Percentiles rank a stretch among this genome's conserved stretches.
phyloP scores from a whole-genome alignment of 305 asterid genomes.

The Fraxinus angustifolia region DNA sequence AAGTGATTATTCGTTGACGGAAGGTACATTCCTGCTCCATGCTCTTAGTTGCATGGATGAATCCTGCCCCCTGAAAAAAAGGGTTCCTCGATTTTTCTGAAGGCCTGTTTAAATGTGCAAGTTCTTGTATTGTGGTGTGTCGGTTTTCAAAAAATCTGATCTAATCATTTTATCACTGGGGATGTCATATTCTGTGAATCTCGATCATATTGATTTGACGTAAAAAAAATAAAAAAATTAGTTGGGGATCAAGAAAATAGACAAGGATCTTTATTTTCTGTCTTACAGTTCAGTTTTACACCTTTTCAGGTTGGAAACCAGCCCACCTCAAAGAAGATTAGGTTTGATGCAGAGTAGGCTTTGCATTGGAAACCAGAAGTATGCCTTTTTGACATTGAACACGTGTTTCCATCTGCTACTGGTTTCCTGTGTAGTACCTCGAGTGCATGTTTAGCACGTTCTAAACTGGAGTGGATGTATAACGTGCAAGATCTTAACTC shows the following conservation, averaged over 20 bases:
- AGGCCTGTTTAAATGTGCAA: neutral
- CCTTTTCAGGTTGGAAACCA: constrained; percentile 33
- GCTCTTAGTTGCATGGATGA: neutral
- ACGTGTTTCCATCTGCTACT: neutral
- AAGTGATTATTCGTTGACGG: neutral
- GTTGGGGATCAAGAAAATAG: neutral
- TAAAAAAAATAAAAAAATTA: neutral
- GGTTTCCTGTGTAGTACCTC: neutral
- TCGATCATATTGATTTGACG: neutral
- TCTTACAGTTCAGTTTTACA: neutral
- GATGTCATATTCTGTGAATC: neutral
- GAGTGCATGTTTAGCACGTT: neutral
- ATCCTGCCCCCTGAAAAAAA: neutral
- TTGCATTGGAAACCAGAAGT: neutral
- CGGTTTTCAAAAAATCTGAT: neutral
- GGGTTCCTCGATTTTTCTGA: neutral
- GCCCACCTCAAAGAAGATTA: constrained; percentile 43
- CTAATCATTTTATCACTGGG: neutral
- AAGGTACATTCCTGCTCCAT: neutral
- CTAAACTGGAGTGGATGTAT: neutral
- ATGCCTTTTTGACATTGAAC: neutral
- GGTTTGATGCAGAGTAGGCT: constrained; percentile 29
- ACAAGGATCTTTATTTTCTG: neutral
- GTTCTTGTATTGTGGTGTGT: neutral
- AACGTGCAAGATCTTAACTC: neutral